Base-by-base conservation (phyloP, 75 land plant species). In the Picea sitchensis region DNA sequence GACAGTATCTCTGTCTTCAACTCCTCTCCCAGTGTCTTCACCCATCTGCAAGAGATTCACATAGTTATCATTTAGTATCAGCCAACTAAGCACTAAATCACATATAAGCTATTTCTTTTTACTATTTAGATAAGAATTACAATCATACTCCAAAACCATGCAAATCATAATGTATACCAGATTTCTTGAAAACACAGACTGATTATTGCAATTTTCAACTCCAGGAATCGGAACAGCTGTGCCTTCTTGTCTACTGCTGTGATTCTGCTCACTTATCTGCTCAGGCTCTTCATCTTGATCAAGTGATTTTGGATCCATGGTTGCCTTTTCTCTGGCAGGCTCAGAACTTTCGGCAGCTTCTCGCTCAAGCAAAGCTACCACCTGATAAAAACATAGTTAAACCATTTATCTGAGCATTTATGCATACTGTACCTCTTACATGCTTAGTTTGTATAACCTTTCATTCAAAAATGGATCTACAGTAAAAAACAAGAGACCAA, bases 331-430 rank as follows among this genome's bases (percentile, higher is more conserved):
- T 12, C 9, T n/a, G 44, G 20, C 54, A 8, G 1, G 26, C 23
- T 44, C 44, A 71, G n/a, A 71, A 71, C 74, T 71, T 47, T n/a
- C 51, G 12, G 54, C 74, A 71, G 47, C 56, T 44, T 21, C 74
- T 12, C 4, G 74, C 23, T 71, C 41, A 71, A 71, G 74, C 74
- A 71, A 21, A 3, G 26, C 21, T 41, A 38, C 74, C 74, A 71
- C 74, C 74, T 71, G 23, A 21, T 13, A 18, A 20, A 41, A 71
- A 41, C 23, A 34, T 14, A 32, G 36, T 68, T 67, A 67, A 68
- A 68, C 17, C 34, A 12, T 36, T 67, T 2, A 14, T 36, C 51
- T 38, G 34, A 69, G 20, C 73, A 36, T 15, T 20, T 20, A 41
- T 21, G n/a, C 74, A 71, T 64, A 31, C 11, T 13, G 14, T 13